Conservation (phyloP, 2,329 filamentous ascomycete species). For the Colletotrichum sp. region DNA sequence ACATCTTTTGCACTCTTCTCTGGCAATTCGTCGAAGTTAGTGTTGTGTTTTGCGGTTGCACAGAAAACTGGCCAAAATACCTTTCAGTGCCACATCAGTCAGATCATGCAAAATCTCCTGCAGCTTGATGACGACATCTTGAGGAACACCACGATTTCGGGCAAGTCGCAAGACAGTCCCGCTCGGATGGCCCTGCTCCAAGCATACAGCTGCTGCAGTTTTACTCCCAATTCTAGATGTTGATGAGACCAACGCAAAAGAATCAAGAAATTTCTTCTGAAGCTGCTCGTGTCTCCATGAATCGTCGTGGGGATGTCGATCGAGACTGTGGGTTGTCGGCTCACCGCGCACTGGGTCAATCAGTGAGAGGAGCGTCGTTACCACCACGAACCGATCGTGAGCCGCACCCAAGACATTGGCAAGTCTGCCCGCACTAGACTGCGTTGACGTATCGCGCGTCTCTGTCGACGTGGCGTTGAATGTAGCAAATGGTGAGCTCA, state of each 20-base stretch:
- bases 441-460: too few relatives aligned
- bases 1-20: not conserved
- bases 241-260: constrained; percentile 35
- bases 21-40: not conserved
- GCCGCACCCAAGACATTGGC: not conserved
- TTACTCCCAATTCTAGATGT: constrained; percentile 24
- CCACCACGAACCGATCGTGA: not conserved
- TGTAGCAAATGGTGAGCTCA: too few relatives aligned
- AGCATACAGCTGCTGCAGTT: constrained; percentile 34
- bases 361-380: constrained; percentile 20
- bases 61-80: not conserved
- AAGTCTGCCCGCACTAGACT: not conserved
- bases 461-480: too few relatives aligned
- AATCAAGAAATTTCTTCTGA: constrained; percentile 36
- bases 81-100: not conserved
- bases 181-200: constrained; percentile 28
- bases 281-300: constrained; percentile 16
- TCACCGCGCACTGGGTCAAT: constrained; percentile 32
- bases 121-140: not conserved
- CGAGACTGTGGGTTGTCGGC: constrained; percentile 19
- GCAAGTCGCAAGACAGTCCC: constrained; percentile 31
- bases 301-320: constrained; percentile 23
- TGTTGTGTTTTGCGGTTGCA: not conserved
- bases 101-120: constrained; percentile 21
- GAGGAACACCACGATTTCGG: constrained; percentile 29